These are phyloP conservation scores for Drechmeria coniospora DNA, from an alignment of 2,329 filamentous ascomycete species.

Conservation along the genomic window DNA sequence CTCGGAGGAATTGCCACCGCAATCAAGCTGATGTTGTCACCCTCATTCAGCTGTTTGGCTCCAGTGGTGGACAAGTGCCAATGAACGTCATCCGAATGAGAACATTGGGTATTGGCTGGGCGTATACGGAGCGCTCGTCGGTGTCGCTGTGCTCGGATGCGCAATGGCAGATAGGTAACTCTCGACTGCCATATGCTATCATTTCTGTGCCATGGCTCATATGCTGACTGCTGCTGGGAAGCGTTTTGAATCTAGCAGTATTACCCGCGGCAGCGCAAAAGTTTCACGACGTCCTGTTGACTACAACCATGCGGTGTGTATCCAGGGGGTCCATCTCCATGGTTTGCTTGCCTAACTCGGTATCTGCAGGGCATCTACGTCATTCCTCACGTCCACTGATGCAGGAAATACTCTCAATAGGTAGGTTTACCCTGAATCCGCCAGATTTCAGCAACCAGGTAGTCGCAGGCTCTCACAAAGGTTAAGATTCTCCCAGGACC, in stretches of 20 bases:
- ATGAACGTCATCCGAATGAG: constrained; percentile 6
- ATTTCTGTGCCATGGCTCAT: too few species aligned
- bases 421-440: too few species aligned
- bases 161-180: constrained; percentile 7
- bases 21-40: background rate
- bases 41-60: constrained; percentile 9
- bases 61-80: constrained; percentile 11
- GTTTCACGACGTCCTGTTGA: constrained; percentile 10
- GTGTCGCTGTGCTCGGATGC: constrained; percentile 6
- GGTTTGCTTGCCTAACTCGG: constrained; percentile 5
- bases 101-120: constrained; percentile 9
- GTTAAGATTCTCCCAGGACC: constrained; percentile 27
- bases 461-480: too few species aligned
- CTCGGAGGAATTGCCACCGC: too few species aligned
- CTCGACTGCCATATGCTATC: too few species aligned
- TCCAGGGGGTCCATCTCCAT: too few species aligned
- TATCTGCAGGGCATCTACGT: constrained; percentile 9
- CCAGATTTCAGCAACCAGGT: too few species aligned
- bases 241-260: constrained; percentile 9
- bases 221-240: background rate
- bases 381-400: constrained; percentile 20
- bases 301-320: constrained; percentile 14
- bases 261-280: constrained; percentile 13
- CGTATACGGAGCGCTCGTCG: constrained; percentile 6
- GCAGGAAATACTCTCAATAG: constrained; percentile 18